Evolutionary conservation across 768 basidiomycete species (phyloP).

Genomic region (Dacryopinax primogenitus): DNA sequence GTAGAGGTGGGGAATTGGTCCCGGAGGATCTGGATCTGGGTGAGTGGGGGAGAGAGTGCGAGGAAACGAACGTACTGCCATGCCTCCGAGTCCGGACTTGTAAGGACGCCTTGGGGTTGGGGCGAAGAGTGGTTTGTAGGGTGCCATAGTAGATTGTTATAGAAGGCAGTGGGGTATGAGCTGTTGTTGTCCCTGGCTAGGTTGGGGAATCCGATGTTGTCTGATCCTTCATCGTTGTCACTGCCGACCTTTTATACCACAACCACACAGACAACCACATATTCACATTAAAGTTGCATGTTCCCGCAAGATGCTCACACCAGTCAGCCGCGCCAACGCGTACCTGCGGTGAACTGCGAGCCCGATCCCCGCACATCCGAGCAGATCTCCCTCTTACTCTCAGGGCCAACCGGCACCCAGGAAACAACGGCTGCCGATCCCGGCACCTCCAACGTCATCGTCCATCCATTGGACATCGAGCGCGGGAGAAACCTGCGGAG

Average conservation of each 20-base stretch:
- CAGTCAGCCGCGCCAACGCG: not conserved
- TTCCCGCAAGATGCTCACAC: not conserved
- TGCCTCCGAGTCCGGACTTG: not conserved
- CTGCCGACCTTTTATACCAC: not conserved
- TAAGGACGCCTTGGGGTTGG: not conserved
- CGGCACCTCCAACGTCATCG: not conserved
- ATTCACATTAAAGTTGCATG: not conserved
- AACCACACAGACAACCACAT: not conserved
- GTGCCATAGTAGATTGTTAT: not conserved
- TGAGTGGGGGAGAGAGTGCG: not conserved
- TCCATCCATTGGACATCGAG: not conserved
- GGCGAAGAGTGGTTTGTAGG: not conserved
- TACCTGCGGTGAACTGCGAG: not conserved
- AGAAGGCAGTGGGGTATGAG: not conserved
- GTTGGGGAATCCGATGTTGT: not conserved
- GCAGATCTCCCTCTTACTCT: not conserved
- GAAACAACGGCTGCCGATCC: not conserved
- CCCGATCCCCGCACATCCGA: not conserved
- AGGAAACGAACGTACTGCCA: not conserved
- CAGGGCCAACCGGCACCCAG: not conserved
- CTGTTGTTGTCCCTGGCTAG: not conserved
- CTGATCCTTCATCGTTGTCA: not conserved
- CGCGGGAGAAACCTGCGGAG: not conserved
- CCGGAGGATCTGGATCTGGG: not conserved
- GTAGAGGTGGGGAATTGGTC: not conserved